These are phyloP conservation scores for Clarireedia hainanense DNA, from an alignment of 2,329 filamentous ascomycete genomes.

Conservation along the genomic window DNA sequence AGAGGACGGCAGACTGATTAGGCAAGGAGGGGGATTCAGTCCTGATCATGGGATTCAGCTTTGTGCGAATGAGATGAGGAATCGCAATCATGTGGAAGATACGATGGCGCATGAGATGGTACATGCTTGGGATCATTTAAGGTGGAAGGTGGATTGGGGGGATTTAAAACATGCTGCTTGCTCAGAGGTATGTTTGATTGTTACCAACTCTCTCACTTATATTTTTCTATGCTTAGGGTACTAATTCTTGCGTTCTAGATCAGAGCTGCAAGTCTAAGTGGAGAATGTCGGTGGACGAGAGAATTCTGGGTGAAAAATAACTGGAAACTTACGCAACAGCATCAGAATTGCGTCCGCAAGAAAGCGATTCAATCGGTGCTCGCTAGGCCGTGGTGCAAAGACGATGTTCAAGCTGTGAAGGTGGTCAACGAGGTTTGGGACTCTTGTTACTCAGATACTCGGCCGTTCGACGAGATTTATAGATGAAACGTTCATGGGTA, in stretches of 20 bases:
- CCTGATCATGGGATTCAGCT: constrained; percentile 81
- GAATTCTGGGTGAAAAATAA: constrained; percentile 82
- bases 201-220: neutral
- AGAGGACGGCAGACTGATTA: constrained; percentile 43
- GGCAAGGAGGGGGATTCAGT: constrained; percentile 73
- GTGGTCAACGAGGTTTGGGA: constrained; percentile 98
- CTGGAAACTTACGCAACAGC: constrained; percentile 83
- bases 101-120: constrained; percentile 97
- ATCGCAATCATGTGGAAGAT: constrained; percentile 79
- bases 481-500: constrained; percentile 40
- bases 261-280: constrained; percentile 82
- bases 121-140: constrained; percentile 86
- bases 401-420: constrained; percentile 77
- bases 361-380: constrained; percentile 74
- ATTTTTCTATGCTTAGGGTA: neutral
- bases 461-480: constrained; percentile 96
- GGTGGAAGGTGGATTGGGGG: constrained; percentile 83
- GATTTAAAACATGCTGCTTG: constrained; percentile 85
- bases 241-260: constrained; percentile 49
- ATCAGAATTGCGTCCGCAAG: constrained; percentile 83
- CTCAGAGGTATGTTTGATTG: constrained; percentile 60
- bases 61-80: constrained; percentile 84
- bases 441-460: constrained; percentile 87
- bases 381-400: constrained; percentile 70
- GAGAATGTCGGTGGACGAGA: constrained; percentile 84